A percentile compares a stretch with the other conserved stretches of the same genome.
These are phyloP conservation scores for Leucogyrophana mollusca DNA, from an alignment of 768 basidiomycete species.

Conservation along the genomic window DNA sequence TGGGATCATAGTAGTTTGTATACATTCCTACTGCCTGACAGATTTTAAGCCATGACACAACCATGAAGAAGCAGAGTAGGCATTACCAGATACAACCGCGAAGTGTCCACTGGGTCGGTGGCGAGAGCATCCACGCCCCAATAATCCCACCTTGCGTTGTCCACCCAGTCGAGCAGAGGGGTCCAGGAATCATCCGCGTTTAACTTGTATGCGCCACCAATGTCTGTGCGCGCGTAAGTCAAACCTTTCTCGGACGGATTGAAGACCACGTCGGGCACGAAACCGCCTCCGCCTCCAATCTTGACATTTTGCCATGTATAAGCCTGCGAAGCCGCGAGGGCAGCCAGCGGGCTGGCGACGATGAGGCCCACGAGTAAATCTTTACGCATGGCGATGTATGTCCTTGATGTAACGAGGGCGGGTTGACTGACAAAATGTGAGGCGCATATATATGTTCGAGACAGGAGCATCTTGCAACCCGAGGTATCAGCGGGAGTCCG, in stretches of 20 bases:
- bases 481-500: too few relatives aligned
- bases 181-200: conserved; percentile 64
- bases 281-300: conserved; percentile 37
- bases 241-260: conserved; percentile 60
- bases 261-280: conserved; percentile 58
- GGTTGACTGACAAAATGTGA: too few relatives aligned
- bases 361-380: too few relatives aligned
- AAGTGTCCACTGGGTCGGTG: conserved; percentile 57
- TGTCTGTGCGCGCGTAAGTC: conserved; percentile 66
- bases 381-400: too few relatives aligned
- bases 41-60: background rate
- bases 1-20: conserved; percentile 61
- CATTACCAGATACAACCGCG: conserved; percentile 50
- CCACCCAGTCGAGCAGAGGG: conserved; percentile 55
- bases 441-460: too few relatives aligned
- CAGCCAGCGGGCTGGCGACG: too few relatives aligned
- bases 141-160: conserved; percentile 51
- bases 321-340: conserved; percentile 24
- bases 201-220: conserved; percentile 63
- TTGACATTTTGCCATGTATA: conserved; percentile 69
- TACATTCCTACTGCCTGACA: conserved; percentile 57
- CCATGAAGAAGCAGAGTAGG: background rate
- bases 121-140: conserved; percentile 65
- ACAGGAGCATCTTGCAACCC: too few relatives aligned
- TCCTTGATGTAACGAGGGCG: too few relatives aligned